Evolutionary conservation across 2,329 filamentous ascomycete species (phyloP), one percentile per base, ranked within the genome.

Genomic region (Aureobasidium sp.): DNA sequence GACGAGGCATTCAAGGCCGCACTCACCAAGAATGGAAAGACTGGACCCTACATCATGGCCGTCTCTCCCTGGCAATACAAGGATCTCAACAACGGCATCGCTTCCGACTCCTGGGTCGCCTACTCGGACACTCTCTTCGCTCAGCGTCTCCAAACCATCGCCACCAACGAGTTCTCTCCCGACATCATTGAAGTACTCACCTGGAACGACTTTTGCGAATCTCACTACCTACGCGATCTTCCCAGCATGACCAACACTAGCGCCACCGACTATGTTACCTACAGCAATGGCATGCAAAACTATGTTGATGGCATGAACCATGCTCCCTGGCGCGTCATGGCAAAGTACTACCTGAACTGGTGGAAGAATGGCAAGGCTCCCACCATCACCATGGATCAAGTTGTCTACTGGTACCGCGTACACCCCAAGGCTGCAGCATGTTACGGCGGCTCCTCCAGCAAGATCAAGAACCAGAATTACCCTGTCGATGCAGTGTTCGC

Each of bases 1-100:
- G 73, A 75, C 63, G 61, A 68, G 47, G 68, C 70, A 30, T 74
- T 75, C 69, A 68, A 72, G 65, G 66, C 64, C 13, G 69, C 70
- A 9, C 53, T 74, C 50, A 68, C 69, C 62, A 69, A 68, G 63
- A 69, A 70, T 47, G 69, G 69, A 62, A 67, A 68, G 63, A 69
- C 66, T 14, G 73, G 73, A 36, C 73, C 73, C 55, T 75, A 74
- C 66, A 73, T 75, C 58, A 74, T 74, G 71, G 73, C 70, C 41
- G 68, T 75, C 54, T 74, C 73, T 13, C 73, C 73, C 27, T 75
- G 73, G 73, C 73, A 74, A 66, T 75, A 69, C 70, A 73, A 75
- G 65, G 71, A 74, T 62, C 70, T 73, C 50, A 69, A 74, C 67
- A 66, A 71, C 62, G 71, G 71, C 63, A 71, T 71, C 61, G 64